Percentiles rank a stretch among this genome's conserved stretches.
Evolutionary conservation across 805 yeast genomes (phyloP).

Genomic region (Lachancea dasiensis): DNA sequence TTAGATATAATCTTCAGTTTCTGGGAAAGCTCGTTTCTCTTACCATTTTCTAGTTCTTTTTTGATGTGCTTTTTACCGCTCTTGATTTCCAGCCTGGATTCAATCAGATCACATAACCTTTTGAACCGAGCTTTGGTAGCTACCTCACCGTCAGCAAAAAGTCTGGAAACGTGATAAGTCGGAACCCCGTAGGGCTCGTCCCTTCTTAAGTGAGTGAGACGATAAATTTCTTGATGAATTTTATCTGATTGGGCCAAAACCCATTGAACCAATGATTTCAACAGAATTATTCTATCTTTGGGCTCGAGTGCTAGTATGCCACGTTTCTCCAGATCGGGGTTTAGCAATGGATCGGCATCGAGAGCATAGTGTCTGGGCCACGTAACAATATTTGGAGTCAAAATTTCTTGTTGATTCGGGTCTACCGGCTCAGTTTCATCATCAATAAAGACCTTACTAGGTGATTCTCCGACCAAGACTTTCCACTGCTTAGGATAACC

Average conservation of each 20-base stretch:
- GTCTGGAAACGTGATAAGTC: conserved; percentile 26
- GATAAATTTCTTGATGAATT: conserved; percentile 27
- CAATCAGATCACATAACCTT: conserved; percentile 23
- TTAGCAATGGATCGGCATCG: conserved; percentile 24
- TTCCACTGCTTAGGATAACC: conserved; percentile 31
- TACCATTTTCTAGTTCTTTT: conserved; percentile 20
- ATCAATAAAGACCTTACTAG: conserved; percentile 8
- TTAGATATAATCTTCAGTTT: conserved; percentile 20
- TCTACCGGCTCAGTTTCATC: conserved; percentile 20
- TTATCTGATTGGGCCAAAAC: conserved; percentile 21
- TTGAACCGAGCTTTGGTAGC: conserved; percentile 21
- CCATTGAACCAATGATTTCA: conserved; percentile 24
- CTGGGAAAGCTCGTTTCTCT: conserved; percentile 19
- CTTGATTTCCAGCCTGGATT: conserved; percentile 21
- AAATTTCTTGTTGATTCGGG: conserved; percentile 16
- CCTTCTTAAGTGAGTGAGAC: conserved; percentile 22
- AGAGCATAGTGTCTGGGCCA: conserved; percentile 16
- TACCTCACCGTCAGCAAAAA: conserved; percentile 21
- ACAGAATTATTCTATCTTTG: conserved; percentile 21
- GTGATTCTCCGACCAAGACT: conserved; percentile 3
- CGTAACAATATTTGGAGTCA: conserved; percentile 18
- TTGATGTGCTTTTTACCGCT: conserved; percentile 22
- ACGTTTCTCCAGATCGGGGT: conserved; percentile 18
- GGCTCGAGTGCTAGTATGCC: conserved; percentile 26
- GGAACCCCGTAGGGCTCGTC: conserved; percentile 26